phyloP scores from a whole-genome alignment of 179 eudicot species.

The Silene coronaria region DNA sequence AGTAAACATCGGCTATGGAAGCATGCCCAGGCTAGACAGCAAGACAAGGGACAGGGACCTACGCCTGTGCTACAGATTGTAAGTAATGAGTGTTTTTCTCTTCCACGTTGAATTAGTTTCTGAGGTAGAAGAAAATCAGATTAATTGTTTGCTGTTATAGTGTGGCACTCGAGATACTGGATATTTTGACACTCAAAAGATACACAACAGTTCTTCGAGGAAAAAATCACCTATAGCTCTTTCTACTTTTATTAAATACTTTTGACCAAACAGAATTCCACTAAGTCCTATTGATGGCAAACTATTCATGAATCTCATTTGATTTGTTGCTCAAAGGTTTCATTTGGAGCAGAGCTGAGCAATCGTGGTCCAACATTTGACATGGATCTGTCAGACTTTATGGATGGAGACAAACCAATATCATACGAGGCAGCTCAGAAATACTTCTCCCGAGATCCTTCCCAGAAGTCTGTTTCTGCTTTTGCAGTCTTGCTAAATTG shows the following conservation, averaged over 20 bases:
- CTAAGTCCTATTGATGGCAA: not conserved
- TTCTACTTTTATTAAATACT: not conserved
- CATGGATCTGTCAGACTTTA: slow-evolving; percentile 90
- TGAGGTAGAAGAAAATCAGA: slow-evolving; percentile 2
- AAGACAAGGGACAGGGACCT: slow-evolving; percentile 66
- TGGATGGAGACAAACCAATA: slow-evolving; percentile 81
- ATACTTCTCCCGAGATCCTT: slow-evolving; percentile 87
- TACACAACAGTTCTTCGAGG: not conserved
- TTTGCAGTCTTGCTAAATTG: not conserved
- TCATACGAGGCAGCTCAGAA: slow-evolving; percentile 74
- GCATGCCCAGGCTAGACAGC: slow-evolving; percentile 90
- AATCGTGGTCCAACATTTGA: slow-evolving; percentile 98
- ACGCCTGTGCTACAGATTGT: slow-evolving; percentile 96
- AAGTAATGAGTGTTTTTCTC: slow-evolving; percentile 26
- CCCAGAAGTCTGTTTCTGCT: slow-evolving; percentile 64
- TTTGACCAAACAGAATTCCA: not conserved
- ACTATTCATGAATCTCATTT: not conserved
- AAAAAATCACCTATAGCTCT: not conserved
- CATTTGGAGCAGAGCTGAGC: slow-evolving; percentile 94
- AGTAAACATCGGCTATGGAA: slow-evolving; percentile 89
- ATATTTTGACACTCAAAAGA: not conserved
- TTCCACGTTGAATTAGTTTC: not conserved
- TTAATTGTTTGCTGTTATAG: not conserved
- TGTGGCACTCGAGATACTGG: not conserved
- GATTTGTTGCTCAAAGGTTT: slow-evolving; percentile 48